Conservation (phyloP, 1,284 basidiomycete species). For the Malassezia furfur region DNA sequence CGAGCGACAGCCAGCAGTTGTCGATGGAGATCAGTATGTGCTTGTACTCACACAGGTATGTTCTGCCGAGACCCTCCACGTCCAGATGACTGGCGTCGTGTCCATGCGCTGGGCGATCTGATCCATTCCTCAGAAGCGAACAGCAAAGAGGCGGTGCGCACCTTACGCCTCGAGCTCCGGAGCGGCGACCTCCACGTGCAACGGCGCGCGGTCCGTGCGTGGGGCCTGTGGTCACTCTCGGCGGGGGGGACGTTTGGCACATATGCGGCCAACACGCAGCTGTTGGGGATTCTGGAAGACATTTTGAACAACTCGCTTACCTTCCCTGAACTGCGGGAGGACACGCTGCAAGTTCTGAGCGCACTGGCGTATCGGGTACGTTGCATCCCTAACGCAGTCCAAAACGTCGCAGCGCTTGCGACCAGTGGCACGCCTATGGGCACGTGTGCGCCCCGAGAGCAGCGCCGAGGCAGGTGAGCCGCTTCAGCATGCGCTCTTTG, state of each 20-base stretch:
- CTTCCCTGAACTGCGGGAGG: not conserved
- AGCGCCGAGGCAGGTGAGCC: constrained; percentile 5
- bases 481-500: constrained; percentile 8
- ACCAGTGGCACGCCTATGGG: constrained; percentile 9
- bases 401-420: not conserved
- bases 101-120: constrained; percentile 11
- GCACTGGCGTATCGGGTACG: constrained; percentile 8
- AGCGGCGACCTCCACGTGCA: not conserved
- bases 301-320: constrained; percentile 3
- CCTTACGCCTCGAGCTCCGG: not conserved
- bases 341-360: constrained; percentile 2
- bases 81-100: constrained; percentile 5
- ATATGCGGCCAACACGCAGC: not conserved
- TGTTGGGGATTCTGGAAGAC: constrained; percentile 3
- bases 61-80: constrained; percentile 4
- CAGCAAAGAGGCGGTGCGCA: constrained; percentile 9
- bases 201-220: constrained; percentile 13
- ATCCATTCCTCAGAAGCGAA: constrained; percentile 1
- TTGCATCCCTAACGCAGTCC: not conserved
- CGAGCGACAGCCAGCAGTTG: not conserved
- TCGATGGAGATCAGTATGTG: not conserved
- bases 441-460: constrained; percentile 5
- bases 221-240: constrained; percentile 14
- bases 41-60: not conserved
- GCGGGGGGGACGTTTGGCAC: not conserved